phyloP scores from a whole-genome alignment of 768 basidiomycete species.

The Fomitopsis serialis region DNA sequence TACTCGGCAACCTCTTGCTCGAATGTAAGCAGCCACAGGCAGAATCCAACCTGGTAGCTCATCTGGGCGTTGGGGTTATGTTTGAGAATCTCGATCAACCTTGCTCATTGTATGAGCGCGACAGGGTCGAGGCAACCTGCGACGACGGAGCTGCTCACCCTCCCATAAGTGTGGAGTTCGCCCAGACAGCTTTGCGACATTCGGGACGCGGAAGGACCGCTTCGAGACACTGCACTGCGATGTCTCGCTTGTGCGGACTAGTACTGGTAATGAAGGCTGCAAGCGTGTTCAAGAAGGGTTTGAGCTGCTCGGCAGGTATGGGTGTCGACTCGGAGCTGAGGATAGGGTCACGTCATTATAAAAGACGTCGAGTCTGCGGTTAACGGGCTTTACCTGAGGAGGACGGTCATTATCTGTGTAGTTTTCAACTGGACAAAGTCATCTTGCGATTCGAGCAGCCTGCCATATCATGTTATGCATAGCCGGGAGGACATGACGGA shows the following conservation, averaged over 20 bases:
- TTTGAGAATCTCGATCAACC: constrained; percentile 79
- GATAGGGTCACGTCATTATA: not conserved
- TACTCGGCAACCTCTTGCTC: constrained; percentile 80
- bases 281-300: constrained; percentile 30
- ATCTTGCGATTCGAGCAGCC: constrained; percentile 79
- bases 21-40: constrained; percentile 92
- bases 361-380: constrained; percentile 26
- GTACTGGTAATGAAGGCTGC: constrained; percentile 28
- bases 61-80: constrained; percentile 85
- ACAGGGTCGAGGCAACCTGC: not conserved
- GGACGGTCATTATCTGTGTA: constrained; percentile 80
- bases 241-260: constrained; percentile 70
- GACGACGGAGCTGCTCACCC: constrained; percentile 43
- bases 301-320: constrained; percentile 21
- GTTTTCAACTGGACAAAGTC: constrained; percentile 94
- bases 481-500: not conserved
- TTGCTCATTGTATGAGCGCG: constrained; percentile 23
- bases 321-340: constrained; percentile 23
- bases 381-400: constrained; percentile 54
- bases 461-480: constrained; percentile 25
- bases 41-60: constrained; percentile 91
- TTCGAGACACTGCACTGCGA: constrained; percentile 89
- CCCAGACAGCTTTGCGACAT: constrained; percentile 79
- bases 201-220: constrained; percentile 77
- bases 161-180: constrained; percentile 55